These are phyloP conservation scores for Candida silvicultrix DNA, from an alignment of 805 yeast species.

Conservation along the genomic window DNA sequence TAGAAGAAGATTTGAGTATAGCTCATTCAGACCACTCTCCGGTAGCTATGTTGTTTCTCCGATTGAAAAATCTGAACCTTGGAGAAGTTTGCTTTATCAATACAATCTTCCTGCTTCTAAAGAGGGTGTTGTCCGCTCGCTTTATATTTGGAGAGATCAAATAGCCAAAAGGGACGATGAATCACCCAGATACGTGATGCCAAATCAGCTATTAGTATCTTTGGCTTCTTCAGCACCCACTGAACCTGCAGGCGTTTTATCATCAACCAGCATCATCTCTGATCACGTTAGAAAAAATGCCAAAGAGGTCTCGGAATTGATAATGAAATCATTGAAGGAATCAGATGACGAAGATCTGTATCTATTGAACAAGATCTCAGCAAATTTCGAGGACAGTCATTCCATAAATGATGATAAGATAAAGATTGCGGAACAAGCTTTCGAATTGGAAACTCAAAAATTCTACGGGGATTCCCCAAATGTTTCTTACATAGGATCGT, in stretches of 20 bases:
- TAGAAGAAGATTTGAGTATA: slow-evolving; percentile 71
- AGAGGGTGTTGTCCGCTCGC: slow-evolving; percentile 47
- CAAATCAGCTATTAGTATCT: slow-evolving; percentile 67
- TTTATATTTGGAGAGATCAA: slow-evolving; percentile 80
- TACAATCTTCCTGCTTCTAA: slow-evolving; percentile 55
- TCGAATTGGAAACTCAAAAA: not conserved
- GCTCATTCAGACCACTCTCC: slow-evolving; percentile 47
- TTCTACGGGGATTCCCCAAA: not conserved
- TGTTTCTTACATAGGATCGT: not conserved
- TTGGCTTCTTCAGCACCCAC: slow-evolving; percentile 55
- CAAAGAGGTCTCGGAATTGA: slow-evolving; percentile 50
- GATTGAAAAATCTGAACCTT: slow-evolving; percentile 55
- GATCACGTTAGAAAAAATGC: slow-evolving; percentile 55
- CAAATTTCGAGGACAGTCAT: not conserved
- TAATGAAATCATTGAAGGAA: slow-evolving; percentile 27
- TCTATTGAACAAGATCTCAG: slow-evolving; percentile 25
- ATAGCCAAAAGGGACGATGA: slow-evolving; percentile 77
- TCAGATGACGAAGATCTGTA: slow-evolving; percentile 30
- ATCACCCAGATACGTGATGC: slow-evolving; percentile 75
- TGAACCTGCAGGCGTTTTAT: slow-evolving; percentile 47
- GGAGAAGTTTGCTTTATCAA: slow-evolving; percentile 55
- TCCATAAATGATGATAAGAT: slow-evolving; percentile 7
- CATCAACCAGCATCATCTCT: slow-evolving; percentile 38
- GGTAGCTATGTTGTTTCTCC: slow-evolving; percentile 38
- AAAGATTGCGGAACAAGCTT: not conserved